A percentile compares a stretch with the other conserved stretches of the same genome.
Evolutionary conservation across 805 yeast species (phyloP).

Genomic region (Blastobotrys robertii): DNA sequence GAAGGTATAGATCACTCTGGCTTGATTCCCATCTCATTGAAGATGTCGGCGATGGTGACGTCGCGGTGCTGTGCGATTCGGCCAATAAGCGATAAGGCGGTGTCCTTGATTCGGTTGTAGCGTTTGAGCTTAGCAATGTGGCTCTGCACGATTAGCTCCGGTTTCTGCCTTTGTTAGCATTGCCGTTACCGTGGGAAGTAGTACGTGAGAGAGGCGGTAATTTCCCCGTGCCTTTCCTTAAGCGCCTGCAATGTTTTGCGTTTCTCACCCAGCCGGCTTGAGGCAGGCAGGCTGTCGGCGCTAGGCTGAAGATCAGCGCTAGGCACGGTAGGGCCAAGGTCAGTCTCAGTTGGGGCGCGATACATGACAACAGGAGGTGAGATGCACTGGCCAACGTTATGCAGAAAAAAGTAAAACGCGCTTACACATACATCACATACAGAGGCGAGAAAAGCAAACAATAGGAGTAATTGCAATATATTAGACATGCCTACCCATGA

Average conservation of each 20-base stretch:
- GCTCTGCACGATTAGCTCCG: constrained; percentile 36
- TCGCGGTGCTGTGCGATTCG: constrained; percentile 52
- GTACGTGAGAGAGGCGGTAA: background rate
- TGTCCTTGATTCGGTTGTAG: constrained; percentile 57
- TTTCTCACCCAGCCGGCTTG: too few relatives aligned
- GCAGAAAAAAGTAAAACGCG: too few relatives aligned
- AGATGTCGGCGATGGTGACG: constrained; percentile 37
- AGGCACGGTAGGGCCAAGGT: too few relatives aligned
- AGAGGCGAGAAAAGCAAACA: too few relatives aligned
- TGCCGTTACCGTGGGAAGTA: background rate
- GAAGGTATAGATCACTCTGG: background rate
- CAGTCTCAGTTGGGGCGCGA: too few relatives aligned
- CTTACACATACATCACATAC: too few relatives aligned
- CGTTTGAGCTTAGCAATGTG: constrained; percentile 45
- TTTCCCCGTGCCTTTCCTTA: background rate
- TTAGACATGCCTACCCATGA: too few relatives aligned
- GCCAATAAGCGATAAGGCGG: constrained; percentile 46
- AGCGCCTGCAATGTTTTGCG: background rate
- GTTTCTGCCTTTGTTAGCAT: constrained; percentile 20
- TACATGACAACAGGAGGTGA: too few relatives aligned
- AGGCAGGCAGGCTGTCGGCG: too few relatives aligned
- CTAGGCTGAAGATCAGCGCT: too few relatives aligned
- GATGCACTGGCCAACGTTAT: too few relatives aligned
- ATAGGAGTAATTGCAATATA: too few relatives aligned
- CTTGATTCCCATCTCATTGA: constrained; percentile 41